Evolutionary conservation across 2,329 filamentous ascomycete species (phyloP).

Genomic region (Calonectria naviculata): DNA sequence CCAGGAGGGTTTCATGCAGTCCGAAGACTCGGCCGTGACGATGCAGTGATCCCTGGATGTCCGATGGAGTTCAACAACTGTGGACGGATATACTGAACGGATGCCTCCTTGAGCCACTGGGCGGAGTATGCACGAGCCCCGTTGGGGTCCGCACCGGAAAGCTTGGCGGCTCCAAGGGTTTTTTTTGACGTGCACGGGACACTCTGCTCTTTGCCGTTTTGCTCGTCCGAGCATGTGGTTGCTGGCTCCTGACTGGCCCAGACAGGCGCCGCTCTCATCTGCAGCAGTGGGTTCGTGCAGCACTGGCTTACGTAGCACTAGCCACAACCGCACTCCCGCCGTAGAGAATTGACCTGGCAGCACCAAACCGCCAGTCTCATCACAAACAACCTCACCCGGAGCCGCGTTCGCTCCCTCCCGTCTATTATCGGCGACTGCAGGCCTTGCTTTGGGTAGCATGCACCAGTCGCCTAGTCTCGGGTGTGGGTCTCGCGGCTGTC

Average conservation of each 20-base stretch:
- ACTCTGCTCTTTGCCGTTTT: neutral
- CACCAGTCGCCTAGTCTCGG: conserved; percentile 29
- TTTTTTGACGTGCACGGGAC: conserved; percentile 7
- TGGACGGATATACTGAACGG: conserved; percentile 6
- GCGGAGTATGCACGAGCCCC: conserved; percentile 36
- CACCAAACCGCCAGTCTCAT: neutral
- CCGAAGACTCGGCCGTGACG: neutral
- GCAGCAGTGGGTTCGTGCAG: conserved; percentile 17
- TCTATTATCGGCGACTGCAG: conserved; percentile 4
- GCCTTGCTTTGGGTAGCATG: conserved; percentile 35
- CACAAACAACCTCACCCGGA: neutral
- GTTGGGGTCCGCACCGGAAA: conserved; percentile 1
- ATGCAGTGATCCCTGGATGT: neutral
- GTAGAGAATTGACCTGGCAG: neutral
- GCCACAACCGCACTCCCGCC: conserved; percentile 13
- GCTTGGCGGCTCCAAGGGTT: conserved; percentile 1
- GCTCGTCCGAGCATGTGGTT: neutral
- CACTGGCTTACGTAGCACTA: conserved; percentile 19
- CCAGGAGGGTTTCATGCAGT: conserved; percentile 2
- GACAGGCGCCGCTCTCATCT: conserved; percentile 28
- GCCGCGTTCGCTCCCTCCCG: conserved; percentile 11
- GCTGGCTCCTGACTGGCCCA: conserved; percentile 25
- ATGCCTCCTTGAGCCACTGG: conserved; percentile 33
- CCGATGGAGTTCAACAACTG: neutral
- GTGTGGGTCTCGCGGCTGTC: conserved; percentile 34